A percentile compares a stretch with the other conserved stretches of the same genome.
These are phyloP conservation scores for Akanthomyces muscarius DNA, from an alignment of 2,329 filamentous ascomycete species.

Conservation along the genomic window DNA sequence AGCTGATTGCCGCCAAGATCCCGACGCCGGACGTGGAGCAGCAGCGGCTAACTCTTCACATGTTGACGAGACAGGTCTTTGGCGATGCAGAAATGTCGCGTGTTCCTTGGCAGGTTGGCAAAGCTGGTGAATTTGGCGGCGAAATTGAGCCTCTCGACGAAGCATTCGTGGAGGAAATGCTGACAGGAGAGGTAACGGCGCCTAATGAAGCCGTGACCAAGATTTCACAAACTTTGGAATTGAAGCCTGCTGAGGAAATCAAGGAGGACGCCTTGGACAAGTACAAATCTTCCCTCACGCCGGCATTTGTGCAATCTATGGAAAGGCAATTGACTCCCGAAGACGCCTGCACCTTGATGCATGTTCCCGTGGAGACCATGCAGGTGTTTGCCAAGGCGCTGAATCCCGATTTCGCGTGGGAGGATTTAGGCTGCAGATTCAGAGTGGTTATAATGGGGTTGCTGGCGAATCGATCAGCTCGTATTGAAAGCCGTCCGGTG, in stretches of 20 bases:
- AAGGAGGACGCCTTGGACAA: conserved; percentile 31
- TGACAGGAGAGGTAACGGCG: conserved; percentile 79
- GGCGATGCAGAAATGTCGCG: background rate
- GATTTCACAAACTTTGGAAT: background rate
- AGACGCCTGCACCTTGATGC: conserved; percentile 18
- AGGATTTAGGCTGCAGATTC: conserved; percentile 19
- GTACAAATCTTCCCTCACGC: conserved; percentile 12
- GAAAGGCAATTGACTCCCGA: conserved; percentile 15
- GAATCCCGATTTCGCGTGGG: conserved; percentile 20
- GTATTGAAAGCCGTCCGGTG: conserved; percentile 17
- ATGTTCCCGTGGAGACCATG: conserved; percentile 19
- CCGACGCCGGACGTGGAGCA: background rate
- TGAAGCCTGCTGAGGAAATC: conserved; percentile 30
- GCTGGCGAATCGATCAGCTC: conserved; percentile 17
- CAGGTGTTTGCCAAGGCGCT: conserved; percentile 20
- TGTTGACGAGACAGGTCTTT: background rate
- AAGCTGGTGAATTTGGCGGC: conserved; percentile 12
- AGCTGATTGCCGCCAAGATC: background rate
- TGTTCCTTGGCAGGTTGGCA: conserved; percentile 13
- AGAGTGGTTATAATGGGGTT: conserved; percentile 18
- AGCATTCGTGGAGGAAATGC: conserved; percentile 73
- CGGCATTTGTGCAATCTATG: conserved; percentile 17
- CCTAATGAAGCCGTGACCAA: background rate
- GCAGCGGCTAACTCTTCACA: background rate
- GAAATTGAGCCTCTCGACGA: conserved; percentile 20